A percentile compares a stretch with the other conserved stretches of the same genome.
Evolutionary conservation across 352 stramenopile species (phyloP).

Genomic region (Pythium volutum): DNA sequence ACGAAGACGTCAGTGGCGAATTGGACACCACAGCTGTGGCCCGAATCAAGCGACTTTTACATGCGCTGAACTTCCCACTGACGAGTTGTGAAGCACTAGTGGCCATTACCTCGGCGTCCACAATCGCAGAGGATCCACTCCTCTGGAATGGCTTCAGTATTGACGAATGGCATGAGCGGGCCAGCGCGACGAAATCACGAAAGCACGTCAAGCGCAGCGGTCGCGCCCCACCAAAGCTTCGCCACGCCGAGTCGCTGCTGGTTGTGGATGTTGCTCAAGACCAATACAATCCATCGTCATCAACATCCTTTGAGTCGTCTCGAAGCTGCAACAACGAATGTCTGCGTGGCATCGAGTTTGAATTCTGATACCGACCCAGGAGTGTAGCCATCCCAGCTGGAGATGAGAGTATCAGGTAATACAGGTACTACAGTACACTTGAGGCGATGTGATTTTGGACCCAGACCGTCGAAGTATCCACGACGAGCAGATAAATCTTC

Average conservation of each 20-base stretch:
- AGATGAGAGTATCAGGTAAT: conserved; percentile 19
- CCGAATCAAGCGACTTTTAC: conserved; percentile 33
- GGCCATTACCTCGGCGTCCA: conserved; percentile 17
- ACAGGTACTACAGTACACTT: conserved; percentile 14
- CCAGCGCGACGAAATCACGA: background rate
- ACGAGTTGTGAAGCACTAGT: conserved; percentile 32
- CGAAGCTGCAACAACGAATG: background rate
- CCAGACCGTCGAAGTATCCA: background rate
- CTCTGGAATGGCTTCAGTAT: conserved; percentile 45
- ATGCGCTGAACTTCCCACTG: conserved; percentile 42
- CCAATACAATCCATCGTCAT: conserved; percentile 10
- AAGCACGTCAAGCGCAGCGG: background rate
- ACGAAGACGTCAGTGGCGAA: conserved; percentile 6
- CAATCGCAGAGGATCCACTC: conserved; percentile 26
- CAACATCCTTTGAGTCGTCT: conserved; percentile 4
- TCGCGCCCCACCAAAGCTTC: background rate
- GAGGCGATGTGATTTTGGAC: background rate
- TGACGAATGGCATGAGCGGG: conserved; percentile 36
- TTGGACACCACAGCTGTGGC: background rate
- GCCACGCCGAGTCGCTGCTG: conserved; percentile 9
- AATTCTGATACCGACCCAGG: background rate
- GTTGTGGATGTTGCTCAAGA: conserved; percentile 8
- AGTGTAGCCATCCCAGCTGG: conserved; percentile 18
- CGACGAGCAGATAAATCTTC: too few relatives aligned
- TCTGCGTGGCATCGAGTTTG: conserved; percentile 4